Evolutionary conservation across 176 grass and related monocot genomes (phyloP).

Genomic region (Triticum turgidum): DNA sequence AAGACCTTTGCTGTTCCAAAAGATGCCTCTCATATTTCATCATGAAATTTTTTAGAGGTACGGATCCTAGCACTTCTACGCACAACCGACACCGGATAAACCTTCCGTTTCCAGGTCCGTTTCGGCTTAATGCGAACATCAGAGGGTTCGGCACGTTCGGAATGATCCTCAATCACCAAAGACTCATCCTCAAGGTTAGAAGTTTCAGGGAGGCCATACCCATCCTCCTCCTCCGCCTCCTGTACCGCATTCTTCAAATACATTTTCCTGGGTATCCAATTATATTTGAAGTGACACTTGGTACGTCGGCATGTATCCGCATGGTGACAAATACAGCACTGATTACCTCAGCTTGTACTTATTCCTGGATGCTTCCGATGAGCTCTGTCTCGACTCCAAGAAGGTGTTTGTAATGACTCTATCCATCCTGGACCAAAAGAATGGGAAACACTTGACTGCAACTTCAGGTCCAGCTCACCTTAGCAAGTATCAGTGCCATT

Average conservation of each 20-base stretch:
- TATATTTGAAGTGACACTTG: not conserved
- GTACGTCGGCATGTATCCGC: not conserved
- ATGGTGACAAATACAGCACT: not conserved
- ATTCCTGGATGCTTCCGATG: not conserved
- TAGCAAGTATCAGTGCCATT: not conserved
- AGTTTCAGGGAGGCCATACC: no score
- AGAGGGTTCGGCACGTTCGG: no score
- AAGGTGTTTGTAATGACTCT: not conserved
- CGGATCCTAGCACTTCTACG: no score
- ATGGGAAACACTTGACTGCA: not conserved
- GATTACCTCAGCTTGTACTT: slow-evolving; percentile 6
- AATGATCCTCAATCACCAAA: no score
- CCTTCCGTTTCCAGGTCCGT: no score
- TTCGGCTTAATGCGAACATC: no score
- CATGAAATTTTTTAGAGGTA: no score
- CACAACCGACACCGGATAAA: no score
- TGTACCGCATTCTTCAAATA: not conserved
- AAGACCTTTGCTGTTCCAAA: no score
- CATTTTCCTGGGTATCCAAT: not conserved
- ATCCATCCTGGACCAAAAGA: slow-evolving; percentile 1
- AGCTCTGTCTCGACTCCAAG: not conserved
- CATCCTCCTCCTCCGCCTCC: no score
- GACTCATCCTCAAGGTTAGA: no score
- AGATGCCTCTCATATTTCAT: no score
- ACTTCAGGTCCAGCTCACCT: not conserved